Evolutionary conservation across 305 asterid genomes (phyloP).

Genomic region (Coffea humblotiana): DNA sequence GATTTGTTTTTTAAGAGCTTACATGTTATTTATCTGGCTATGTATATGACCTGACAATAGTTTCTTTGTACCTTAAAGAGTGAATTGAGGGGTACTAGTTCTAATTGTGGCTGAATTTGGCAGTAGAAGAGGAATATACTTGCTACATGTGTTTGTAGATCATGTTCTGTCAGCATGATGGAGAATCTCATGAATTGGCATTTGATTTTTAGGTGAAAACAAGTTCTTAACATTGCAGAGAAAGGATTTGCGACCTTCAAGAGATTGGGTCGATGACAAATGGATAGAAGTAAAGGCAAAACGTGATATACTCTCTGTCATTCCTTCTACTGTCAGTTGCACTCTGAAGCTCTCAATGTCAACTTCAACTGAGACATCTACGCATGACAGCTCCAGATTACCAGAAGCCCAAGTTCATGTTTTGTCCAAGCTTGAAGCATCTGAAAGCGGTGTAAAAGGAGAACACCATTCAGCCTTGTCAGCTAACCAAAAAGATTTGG

Average conservation of each 20-base stretch:
- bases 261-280: conserved; percentile 51
- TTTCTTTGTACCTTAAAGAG: not conserved
- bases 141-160: conserved; percentile 2
- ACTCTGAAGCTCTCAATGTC: conserved; percentile 13
- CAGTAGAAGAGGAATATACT: not conserved
- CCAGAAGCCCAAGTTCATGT: conserved; percentile 12
- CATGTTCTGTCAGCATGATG: not conserved
- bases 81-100: not conserved
- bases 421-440: conserved; percentile 16
- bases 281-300: conserved; percentile 47
- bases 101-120: not conserved
- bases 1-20: conserved; percentile 1
- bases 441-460: conserved; percentile 13
- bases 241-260: conserved; percentile 42
- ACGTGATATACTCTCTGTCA: conserved; percentile 37
- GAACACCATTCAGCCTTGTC: conserved; percentile 10
- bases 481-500: not conserved
- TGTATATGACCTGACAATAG: not conserved
- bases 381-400: conserved; percentile 11
- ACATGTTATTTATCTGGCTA: not conserved
- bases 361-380: conserved; percentile 7
- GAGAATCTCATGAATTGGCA: not conserved
- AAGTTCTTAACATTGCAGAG: conserved; percentile 26
- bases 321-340: conserved; percentile 27
- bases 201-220: conserved; percentile 45